Conservation (phyloP, 257 asterid species). For the Voacanga thouarsii region DNA sequence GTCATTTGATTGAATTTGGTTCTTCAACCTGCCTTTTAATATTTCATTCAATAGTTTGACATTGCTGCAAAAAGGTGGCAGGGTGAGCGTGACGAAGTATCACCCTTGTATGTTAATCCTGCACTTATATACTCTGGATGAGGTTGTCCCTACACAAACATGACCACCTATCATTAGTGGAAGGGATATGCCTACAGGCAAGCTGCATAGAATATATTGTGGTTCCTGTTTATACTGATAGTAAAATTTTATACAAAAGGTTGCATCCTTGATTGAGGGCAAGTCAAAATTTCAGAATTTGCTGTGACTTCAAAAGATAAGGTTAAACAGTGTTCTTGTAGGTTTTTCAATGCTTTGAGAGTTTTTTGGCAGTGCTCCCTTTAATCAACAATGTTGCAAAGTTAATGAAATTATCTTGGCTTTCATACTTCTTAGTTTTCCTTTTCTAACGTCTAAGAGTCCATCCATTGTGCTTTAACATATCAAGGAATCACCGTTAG, state of each 20-base stretch:
- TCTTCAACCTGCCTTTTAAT: neutral
- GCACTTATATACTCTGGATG: neutral
- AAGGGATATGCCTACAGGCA: neutral
- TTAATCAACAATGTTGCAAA: neutral
- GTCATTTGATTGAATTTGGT: neutral
- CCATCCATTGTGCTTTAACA: slow-evolving; percentile 1
- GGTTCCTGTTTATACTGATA: neutral
- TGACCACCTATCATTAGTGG: neutral
- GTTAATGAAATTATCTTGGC: neutral
- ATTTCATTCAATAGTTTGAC: neutral
- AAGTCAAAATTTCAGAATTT: neutral
- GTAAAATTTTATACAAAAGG: neutral
- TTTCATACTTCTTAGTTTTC: neutral
- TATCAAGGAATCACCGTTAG: neutral
- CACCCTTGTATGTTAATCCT: neutral
- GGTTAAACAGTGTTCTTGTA: neutral
- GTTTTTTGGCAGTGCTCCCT: neutral
- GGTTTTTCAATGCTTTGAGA: neutral
- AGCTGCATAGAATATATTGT: neutral
- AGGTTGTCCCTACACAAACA: neutral
- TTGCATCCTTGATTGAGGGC: neutral
- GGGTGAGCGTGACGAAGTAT: neutral
- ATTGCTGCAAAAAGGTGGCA: neutral
- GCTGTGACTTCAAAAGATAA: neutral
- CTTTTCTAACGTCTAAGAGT: neutral